These are phyloP conservation scores for Olyra latifolia DNA, from an alignment of 176 grass and related monocot genomes.

Conservation along the genomic window DNA sequence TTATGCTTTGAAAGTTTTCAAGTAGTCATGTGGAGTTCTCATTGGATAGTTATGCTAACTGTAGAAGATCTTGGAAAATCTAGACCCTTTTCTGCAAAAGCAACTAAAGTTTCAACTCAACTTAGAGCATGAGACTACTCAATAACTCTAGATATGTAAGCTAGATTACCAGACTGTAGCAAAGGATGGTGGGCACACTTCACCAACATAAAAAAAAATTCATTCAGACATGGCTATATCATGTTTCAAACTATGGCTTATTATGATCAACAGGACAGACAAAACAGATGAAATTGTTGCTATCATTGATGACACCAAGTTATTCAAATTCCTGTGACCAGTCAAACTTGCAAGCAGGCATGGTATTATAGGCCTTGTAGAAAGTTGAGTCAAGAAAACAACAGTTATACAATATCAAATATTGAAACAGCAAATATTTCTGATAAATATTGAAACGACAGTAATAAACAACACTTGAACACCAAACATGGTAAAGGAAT, in stretches of 20 bases:
- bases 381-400: not conserved
- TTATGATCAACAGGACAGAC: not conserved
- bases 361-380: not conserved
- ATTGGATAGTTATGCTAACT: constrained; percentile 6
- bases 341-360: not conserved
- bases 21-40: constrained; percentile 16
- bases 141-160: not conserved
- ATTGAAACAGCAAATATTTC: not conserved
- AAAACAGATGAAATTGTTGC: not conserved
- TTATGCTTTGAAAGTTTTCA: not conserved
- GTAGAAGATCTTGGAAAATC: constrained; percentile 27
- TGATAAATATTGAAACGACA: not conserved
- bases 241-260: not conserved
- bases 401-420: not conserved
- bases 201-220: not conserved
- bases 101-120: constrained; percentile 13
- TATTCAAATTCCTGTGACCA: not conserved
- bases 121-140: not conserved
- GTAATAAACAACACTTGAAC: not conserved
- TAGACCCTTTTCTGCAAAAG: not conserved
- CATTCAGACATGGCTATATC: not conserved
- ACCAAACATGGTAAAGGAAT: not conserved
- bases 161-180: not conserved
- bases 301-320: not conserved
- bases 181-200: constrained; percentile 9